These are phyloP conservation scores for Rhodotorula sp. DNA, from an alignment of 1,284 basidiomycete genomes.

Conservation along the genomic window DNA sequence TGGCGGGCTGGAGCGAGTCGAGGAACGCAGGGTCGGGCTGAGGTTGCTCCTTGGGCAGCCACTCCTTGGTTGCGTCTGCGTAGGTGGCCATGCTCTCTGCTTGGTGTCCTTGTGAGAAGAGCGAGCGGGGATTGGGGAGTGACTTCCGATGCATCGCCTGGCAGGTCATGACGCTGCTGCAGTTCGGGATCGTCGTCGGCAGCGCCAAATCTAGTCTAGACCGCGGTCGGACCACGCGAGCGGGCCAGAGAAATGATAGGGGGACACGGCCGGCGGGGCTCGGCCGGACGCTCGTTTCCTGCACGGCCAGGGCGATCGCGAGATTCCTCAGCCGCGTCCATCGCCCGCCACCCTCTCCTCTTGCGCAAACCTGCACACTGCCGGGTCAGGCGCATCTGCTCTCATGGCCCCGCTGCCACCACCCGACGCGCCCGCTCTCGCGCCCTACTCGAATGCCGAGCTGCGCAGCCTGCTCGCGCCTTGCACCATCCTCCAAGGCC, in stretches of 20 bases:
- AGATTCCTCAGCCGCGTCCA: neutral
- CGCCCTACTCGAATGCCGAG: conserved; percentile 1
- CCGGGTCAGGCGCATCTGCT: neutral
- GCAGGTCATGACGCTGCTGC: no score
- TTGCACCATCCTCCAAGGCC: conserved; percentile 10
- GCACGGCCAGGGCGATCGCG: no score
- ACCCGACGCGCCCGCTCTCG: conserved; percentile 11
- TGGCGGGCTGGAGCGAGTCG: neutral
- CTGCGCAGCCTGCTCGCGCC: conserved; percentile 15
- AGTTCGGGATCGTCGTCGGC: no score
- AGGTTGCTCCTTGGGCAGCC: conserved; percentile 14
- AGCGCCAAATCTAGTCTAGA: no score
- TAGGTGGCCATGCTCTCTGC: conserved; percentile 2
- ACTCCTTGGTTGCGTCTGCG: conserved; percentile 21
- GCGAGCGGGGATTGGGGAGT: no score
- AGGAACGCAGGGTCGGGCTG: conserved; percentile 17
- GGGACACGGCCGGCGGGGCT: no score
- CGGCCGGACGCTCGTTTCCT: no score
- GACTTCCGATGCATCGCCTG: no score
- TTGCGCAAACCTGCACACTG: neutral
- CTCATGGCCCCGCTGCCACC: neutral
- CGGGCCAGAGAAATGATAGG: no score
- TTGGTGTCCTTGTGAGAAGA: neutral
- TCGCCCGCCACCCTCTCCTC: neutral
- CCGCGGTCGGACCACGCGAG: no score